A percentile compares a stretch with the other conserved stretches of the same genome.
phyloP scores from a whole-genome alignment of 495 filamentous ascomycete species.

The Oidiodendron maius region DNA sequence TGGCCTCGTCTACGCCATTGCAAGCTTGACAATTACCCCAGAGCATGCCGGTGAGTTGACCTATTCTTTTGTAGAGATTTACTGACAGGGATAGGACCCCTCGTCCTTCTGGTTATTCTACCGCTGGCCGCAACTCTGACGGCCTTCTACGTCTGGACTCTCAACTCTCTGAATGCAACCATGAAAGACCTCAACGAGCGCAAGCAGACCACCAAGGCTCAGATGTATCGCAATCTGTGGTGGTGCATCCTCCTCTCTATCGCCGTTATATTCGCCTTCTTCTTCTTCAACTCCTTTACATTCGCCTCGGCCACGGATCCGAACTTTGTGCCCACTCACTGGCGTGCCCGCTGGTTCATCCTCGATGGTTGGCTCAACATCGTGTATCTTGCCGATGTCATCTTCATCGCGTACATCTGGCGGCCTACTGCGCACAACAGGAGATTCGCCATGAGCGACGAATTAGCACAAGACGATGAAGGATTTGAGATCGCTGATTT shows the following conservation, averaged over 20 bases:
- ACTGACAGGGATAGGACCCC: conserved; percentile 48
- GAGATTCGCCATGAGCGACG: conserved; percentile 97
- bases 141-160: conserved; percentile 97
- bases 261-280: conserved; percentile 93
- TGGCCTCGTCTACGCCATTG: conserved; percentile 87
- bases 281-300: conserved; percentile 88
- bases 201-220: conserved; percentile 82
- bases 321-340: conserved; percentile 90
- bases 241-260: conserved; percentile 93
- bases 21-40: conserved; percentile 82
- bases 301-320: conserved; percentile 78
- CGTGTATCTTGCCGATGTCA: conserved; percentile 89
- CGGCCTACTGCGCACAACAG: conserved; percentile 94
- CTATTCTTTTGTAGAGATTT: background rate
- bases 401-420: conserved; percentile 95
- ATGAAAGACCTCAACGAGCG: conserved; percentile 93
- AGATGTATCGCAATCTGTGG: conserved; percentile 98
- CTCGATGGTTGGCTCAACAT: conserved; percentile 96
- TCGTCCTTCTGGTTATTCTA: conserved; percentile 92
- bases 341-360: conserved; percentile 96
- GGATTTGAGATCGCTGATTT: conserved; percentile 96
- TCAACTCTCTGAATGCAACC: conserved; percentile 88
- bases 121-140: conserved; percentile 89
- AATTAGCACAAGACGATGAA: conserved; percentile 93
- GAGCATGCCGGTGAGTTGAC: conserved; percentile 51